Base-by-base conservation (phyloP, 495 filamentous ascomycete species). In the Tuber aestivum region DNA sequence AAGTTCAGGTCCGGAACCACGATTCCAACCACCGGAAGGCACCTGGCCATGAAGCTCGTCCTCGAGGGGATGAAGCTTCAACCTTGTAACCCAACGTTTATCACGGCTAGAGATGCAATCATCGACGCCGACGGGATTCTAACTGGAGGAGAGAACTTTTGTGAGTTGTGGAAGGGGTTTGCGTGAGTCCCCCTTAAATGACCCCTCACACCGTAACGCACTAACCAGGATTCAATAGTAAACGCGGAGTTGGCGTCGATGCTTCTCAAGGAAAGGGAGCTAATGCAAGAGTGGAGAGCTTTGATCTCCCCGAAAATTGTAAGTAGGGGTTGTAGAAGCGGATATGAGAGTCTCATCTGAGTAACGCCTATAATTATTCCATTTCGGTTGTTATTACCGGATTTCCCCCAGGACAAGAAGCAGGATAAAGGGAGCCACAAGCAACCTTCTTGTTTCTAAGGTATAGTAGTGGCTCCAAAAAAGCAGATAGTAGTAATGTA, bases 61-160 rank as follows among this genome's bases (percentile, higher is more conserved):
- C 48, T 87, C 37, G 87, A 89, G 76, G 87, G 81, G 23, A 85
- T 89, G 87, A 86, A 86, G 40, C 73, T 89, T 82, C 87, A 89
- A 82, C 87, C 87, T 35, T 88, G 87, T 80, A 85, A 82, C 75
- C 87, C 87, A 37, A 87, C 84, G 75, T 88, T 88, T 81, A 70
- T 87, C 42, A 82, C 84, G 38, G 87, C 85, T 18, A 84, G 87
- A 42, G 84, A 88, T 72, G 87, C 87, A 45, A 88, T 89, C 79
- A 70, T 89, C 8, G 87, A 89, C 76, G 87, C 87, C 0, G 87
- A 89, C 77, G 72, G 77, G 40, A 84, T 83, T 8, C 76, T 88
- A n/a, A 88, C 87, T 27, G 85, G 84, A 9, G 87, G 87, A 12
- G 83, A 82, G 71, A 89, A 89, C 75, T 72, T 74, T 69, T 89